Base-by-base conservation (phyloP, 2,329 filamentous ascomycete species). In the Colletotrichum brevisporum region DNA sequence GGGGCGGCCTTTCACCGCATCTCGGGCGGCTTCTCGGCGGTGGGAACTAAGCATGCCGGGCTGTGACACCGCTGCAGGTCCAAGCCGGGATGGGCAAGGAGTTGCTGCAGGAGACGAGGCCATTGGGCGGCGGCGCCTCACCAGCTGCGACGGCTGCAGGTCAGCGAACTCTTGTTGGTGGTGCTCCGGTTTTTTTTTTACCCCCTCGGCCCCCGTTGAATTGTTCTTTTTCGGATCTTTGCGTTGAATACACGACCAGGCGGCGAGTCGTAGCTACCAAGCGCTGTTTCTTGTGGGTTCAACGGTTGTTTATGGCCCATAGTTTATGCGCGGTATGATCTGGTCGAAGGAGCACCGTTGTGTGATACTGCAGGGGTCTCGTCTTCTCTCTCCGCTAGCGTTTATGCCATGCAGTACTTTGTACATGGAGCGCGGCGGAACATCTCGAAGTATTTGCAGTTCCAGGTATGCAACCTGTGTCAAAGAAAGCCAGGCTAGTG, bases 1-100 rank as follows among this genome's bases (percentile, higher is more conserved):
- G 48, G 55, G 41, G 66, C 66, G 48, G 55, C 26, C 66, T 60
- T 69, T 69, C 66, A 69, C 66, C 66, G 66, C 66, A 69, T 69
- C 51, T 66, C 66, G 66, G 62, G 50, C 50, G 55, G 62, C 43
- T 60, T 15, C 50, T 65, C 66, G 62, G 66, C 55, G 66, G 55
- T 66, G 62, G 66, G 55, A 65, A 48, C 43, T 26, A 55, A 59
- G 43, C 66, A 54, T 26, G 66, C 66, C 62, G 66, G 66, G 43
- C 55, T 66, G 24, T 50, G n/a, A 53, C 55, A 43, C 48, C 66
- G 66, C 62, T 69, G 62, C 62, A 69, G 66, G 55, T 69, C 62
- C 62, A 69, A 45, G 21, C 62, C 66, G 51, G 62, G 63, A 66
- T 31, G 62, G 62, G 66, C 31, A 69, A 69, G 41, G 62, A 51